Conservation (phyloP, 257 asterid genomes). For the Plantago ovata region DNA sequence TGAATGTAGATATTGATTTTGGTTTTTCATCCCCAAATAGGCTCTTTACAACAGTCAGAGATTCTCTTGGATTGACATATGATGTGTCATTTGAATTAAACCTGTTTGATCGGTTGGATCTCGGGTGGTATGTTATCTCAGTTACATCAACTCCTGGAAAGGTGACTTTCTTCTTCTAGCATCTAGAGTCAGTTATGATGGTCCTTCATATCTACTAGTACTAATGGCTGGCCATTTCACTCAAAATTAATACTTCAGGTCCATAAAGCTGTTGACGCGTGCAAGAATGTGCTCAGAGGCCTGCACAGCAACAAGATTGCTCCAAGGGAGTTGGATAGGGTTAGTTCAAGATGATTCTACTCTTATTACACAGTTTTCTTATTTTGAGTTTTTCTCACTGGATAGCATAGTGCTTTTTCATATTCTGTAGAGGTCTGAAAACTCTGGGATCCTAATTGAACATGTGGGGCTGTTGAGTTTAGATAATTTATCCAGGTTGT, state of each 20-base stretch:
- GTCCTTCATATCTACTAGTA: constrained; percentile 10
- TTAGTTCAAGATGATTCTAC: constrained; percentile 39
- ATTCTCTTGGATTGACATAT: constrained; percentile 96
- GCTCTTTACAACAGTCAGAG: constrained; percentile 97
- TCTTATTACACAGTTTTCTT: not conserved
- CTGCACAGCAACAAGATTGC: constrained; percentile 68
- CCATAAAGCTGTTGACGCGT: constrained; percentile 99
- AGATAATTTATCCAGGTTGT: too few species aligned
- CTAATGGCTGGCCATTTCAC: constrained; percentile 17
- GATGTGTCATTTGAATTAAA: constrained; percentile 97
- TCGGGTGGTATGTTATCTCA: constrained; percentile 98
- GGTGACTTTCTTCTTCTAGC: constrained; percentile 40
- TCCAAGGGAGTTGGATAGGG: constrained; percentile 96
- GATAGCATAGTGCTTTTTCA: constrained; percentile 5
- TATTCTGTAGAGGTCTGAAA: too few species aligned
- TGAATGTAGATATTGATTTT: constrained; percentile 13
- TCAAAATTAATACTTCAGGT: constrained; percentile 49
- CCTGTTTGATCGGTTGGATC: constrained; percentile 90
- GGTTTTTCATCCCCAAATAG: constrained; percentile 32
- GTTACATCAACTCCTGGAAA: constrained; percentile 97
- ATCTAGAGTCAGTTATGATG: constrained; percentile 9
- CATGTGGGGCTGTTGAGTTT: too few species aligned
- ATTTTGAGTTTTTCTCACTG: constrained; percentile 4
- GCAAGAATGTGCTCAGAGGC: constrained; percentile 96
- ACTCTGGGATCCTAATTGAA: too few species aligned